Percentiles rank a stretch among this genome's conserved stretches.
phyloP scores from a whole-genome alignment of 2,329 filamentous ascomycete species.

The Apiospora kogelbergensis region DNA sequence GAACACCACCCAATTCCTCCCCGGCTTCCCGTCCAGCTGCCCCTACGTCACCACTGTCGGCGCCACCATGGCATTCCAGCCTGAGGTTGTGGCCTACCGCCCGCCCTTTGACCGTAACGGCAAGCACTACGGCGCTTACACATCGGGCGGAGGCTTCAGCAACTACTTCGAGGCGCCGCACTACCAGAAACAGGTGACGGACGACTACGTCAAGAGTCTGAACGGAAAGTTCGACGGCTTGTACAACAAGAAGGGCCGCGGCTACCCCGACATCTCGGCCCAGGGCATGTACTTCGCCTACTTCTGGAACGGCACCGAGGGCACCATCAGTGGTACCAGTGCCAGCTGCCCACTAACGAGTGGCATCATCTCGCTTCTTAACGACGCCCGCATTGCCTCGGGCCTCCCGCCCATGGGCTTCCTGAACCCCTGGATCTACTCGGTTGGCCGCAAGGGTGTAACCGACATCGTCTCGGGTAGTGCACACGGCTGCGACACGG shows the following conservation, averaged over 20 bases:
- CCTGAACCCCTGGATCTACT: slow-evolving; percentile 62
- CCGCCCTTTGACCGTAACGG: slow-evolving; percentile 26
- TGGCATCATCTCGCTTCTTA: slow-evolving; percentile 62
- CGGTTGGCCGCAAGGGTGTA: slow-evolving; percentile 23
- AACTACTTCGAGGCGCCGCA: slow-evolving; percentile 42
- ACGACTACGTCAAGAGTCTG: slow-evolving; percentile 38
- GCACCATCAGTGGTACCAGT: slow-evolving; percentile 39
- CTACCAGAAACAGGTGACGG: slow-evolving; percentile 47
- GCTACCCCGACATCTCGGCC: slow-evolving; percentile 61
- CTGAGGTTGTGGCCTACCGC: slow-evolving; percentile 43
- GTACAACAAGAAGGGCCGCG: slow-evolving; percentile 52
- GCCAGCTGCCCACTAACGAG: slow-evolving; percentile 64
- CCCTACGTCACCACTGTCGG: slow-evolving; percentile 29
- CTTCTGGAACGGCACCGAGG: slow-evolving; percentile 27
- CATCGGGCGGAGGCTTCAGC: slow-evolving; percentile 44
- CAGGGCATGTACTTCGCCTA: slow-evolving; percentile 41
- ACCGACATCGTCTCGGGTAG: slow-evolving; percentile 37
- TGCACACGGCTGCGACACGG: slow-evolving; percentile 32
- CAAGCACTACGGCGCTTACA: slow-evolving; percentile 35
- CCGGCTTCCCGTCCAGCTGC: slow-evolving; percentile 52
- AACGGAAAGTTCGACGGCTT: slow-evolving; percentile 38
- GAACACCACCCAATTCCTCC: slow-evolving; percentile 45
- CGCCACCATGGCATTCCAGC: slow-evolving; percentile 21
- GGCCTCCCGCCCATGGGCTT: slow-evolving; percentile 57
- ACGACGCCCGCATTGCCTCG: slow-evolving; percentile 58